phyloP scores from a whole-genome alignment of 1,284 basidiomycete species.

The Crucibulum cyathiforme region DNA sequence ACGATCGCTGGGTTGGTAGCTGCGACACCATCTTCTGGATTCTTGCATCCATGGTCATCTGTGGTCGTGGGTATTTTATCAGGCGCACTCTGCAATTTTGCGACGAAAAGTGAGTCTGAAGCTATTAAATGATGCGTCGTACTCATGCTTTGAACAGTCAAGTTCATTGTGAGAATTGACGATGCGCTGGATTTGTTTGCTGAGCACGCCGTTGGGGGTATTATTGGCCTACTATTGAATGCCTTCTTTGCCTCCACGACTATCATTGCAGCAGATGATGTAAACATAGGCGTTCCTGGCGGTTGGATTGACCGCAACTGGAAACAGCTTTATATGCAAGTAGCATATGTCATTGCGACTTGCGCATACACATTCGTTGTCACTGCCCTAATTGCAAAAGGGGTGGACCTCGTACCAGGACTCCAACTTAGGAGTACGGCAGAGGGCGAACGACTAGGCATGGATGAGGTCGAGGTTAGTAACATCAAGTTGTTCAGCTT shows the following conservation, averaged over 20 bases:
- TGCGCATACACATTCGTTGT: conserved; percentile 71
- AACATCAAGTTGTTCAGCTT: not conserved
- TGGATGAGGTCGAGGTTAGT: conserved; percentile 86
- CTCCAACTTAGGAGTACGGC: conserved; percentile 75
- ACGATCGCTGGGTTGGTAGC: conserved; percentile 90
- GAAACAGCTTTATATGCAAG: conserved; percentile 76
- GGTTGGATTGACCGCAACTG: conserved; percentile 50
- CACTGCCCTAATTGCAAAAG: conserved; percentile 72
- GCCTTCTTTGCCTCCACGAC: conserved; percentile 76
- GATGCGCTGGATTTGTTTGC: conserved; percentile 88
- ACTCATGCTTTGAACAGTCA: conserved; percentile 53
- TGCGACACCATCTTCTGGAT: conserved; percentile 84
- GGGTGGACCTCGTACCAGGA: conserved; percentile 79
- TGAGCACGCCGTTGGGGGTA: conserved; percentile 91
- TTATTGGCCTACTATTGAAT: conserved; percentile 83
- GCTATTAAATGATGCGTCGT: conserved; percentile 12
- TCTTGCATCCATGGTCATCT: conserved; percentile 70
- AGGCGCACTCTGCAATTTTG: conserved; percentile 84
- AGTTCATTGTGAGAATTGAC: conserved; percentile 73
- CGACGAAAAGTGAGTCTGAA: conserved; percentile 73
- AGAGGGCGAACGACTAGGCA: conserved; percentile 84
- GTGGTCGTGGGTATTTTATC: conserved; percentile 81
- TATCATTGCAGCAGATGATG: conserved; percentile 76
- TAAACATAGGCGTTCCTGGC: conserved; percentile 41
- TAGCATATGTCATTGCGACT: conserved; percentile 81